Conservation (phyloP, 2,329 filamentous ascomycete genomes). For the Onygena corvina region DNA sequence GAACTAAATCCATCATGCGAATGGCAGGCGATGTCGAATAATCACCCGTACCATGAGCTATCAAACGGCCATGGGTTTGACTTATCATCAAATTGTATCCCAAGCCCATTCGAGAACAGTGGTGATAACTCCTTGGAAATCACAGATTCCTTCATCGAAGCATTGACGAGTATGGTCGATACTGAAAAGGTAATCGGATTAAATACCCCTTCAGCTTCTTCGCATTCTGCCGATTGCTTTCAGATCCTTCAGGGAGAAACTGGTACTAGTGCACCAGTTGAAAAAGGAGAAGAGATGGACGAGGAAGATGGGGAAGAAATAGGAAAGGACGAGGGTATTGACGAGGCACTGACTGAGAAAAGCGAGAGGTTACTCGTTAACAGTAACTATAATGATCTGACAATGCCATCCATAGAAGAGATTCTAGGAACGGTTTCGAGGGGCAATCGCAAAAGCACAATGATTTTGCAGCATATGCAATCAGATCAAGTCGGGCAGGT, state of each 20-base stretch:
- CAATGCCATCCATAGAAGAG: slow-evolving; percentile 2
- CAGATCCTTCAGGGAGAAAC: background rate
- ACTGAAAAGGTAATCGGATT: background rate
- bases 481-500: slow-evolving; percentile 5
- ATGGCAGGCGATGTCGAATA: background rate
- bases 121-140: background rate
- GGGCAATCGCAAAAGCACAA: slow-evolving; percentile 3
- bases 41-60: background rate
- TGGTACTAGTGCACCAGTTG: background rate
- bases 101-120: background rate
- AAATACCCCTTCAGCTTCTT: background rate
- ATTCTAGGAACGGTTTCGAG: background rate
- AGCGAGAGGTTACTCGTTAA: background rate
- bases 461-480: slow-evolving; percentile 7
- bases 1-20: too few relatives aligned
- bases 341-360: background rate
- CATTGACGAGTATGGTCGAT: background rate
- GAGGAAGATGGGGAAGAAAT: background rate
- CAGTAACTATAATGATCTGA: background rate
- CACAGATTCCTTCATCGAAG: background rate
- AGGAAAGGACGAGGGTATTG: background rate
- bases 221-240: background rate
- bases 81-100: background rate
- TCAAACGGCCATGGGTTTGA: background rate
- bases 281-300: background rate